Evolutionary conservation across 2,329 filamentous ascomycete genomes (phyloP).

Genomic region (Beauveria sp.): DNA sequence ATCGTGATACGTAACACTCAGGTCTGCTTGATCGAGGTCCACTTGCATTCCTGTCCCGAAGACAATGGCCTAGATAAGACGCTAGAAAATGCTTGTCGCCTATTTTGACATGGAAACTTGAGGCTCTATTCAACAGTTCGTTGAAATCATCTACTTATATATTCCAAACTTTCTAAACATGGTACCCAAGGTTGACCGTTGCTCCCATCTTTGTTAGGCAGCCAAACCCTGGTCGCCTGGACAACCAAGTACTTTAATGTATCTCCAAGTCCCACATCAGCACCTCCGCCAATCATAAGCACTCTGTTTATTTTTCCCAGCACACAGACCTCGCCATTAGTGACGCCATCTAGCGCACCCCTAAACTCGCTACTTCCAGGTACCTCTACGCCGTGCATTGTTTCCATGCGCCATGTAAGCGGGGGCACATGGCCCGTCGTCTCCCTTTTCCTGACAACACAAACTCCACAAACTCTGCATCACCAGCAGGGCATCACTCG

Average conservation of each 20-base stretch:
- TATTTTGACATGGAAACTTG: neutral
- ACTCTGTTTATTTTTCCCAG: neutral
- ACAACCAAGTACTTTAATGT: constrained; percentile 7
- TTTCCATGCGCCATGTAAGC: constrained; percentile 1
- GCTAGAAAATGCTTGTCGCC: neutral
- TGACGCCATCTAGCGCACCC: neutral
- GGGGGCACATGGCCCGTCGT: neutral
- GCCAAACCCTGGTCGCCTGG: neutral
- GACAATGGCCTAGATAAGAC: neutral
- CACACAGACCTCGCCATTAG: neutral
- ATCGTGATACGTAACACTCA: too few relatives aligned
- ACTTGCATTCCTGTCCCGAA: neutral
- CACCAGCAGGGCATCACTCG: constrained; percentile 6
- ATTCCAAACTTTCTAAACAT: neutral
- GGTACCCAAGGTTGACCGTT: neutral
- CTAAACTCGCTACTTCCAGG: neutral
- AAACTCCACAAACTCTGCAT: constrained; percentile 12
- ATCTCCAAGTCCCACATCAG: neutral
- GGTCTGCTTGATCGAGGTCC: neutral
- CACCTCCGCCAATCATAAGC: neutral
- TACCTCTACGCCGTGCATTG: neutral
- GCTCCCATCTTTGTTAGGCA: neutral
- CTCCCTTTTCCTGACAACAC: constrained; percentile 11
- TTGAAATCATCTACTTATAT: neutral
- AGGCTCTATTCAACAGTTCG: neutral